Base-by-base conservation (phyloP, 768 basidiomycete species). In the Fistulinella prunicolor region DNA sequence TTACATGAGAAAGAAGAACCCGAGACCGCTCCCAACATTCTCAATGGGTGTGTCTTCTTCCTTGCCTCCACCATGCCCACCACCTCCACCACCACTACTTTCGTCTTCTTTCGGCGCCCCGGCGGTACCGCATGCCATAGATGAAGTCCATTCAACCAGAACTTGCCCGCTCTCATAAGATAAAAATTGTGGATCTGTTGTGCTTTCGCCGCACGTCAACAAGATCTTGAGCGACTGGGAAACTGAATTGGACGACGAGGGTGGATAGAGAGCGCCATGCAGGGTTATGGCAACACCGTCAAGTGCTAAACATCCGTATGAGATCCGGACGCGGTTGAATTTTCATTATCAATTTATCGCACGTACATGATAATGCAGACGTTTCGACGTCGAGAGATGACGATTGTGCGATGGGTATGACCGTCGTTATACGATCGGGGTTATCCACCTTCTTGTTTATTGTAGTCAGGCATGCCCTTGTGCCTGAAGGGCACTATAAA, bases 1-100 rank as follows among this genome's bases (percentile, higher is more conserved):
- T 65, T 65, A 88, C 89, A 91, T 72, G 24, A 91, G 72, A 74
- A 94, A 88, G 73, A 94, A 93, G 78, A 87, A 92, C 3, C 89
- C 86, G n/a, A 94, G 70, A 20, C 85, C 88, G 65, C 83, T 89
- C 4, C 84, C 86, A 21, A 80, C 76, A 41, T 58, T 69, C 54
- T 75, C 68, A 35, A 68, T 64, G 3, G 72, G 62, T 29, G 64
- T 59, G 23, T 62, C 51, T 52, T 36, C 59, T 44, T 49, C 63
- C n/a, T 50, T 49, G 1, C 46, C 50, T 9, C 44, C 54, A 1
- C 44, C 58, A n/a, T 22, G 58, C 1, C 54, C 47, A 1, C 44
- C 58, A n/a, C 26, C 60, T 1, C 54, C 47, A 10, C 52, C 51
- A 26, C 42, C 46, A 32, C 54, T 58, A 4, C 61, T 45, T 6